Conservation (phyloP, 1,139 yeast genomes). For the Candida sojae region DNA sequence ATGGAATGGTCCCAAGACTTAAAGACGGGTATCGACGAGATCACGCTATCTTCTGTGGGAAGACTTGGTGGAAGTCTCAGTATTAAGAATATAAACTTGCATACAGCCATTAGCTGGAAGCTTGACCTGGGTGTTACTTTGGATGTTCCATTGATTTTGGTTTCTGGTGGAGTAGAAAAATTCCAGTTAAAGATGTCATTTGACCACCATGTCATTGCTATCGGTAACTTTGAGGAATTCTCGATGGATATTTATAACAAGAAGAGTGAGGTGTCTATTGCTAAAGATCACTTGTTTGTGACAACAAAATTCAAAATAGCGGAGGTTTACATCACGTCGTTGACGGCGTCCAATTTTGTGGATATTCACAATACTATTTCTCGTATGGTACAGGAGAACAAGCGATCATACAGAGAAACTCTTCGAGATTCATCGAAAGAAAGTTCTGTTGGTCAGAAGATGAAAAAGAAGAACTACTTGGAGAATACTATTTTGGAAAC, state of each 20-base stretch:
- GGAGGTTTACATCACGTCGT: conserved; percentile 71
- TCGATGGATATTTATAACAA: conserved; percentile 69
- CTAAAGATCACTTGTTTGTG: conserved; percentile 65
- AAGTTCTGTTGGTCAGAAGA: conserved; percentile 2
- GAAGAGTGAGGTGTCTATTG: conserved; percentile 45
- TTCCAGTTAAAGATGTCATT: conserved; percentile 66
- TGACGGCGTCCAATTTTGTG: conserved; percentile 78
- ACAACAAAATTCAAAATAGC: conserved; percentile 56
- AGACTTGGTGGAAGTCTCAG: conserved; percentile 73
- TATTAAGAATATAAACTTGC: conserved; percentile 51
- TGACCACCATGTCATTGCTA: conserved; percentile 82
- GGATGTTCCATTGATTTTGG: conserved; percentile 68
- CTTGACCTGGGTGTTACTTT: conserved; percentile 38
- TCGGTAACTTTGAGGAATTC: conserved; percentile 53
- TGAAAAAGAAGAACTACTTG: conserved; percentile 14
- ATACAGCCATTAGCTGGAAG: conserved; percentile 75
- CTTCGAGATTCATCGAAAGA: conserved; percentile 50
- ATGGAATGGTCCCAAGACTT: conserved; percentile 74
- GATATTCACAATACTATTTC: conserved; percentile 74
- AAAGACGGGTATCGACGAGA: conserved; percentile 56
- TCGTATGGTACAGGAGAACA: conserved; percentile 74
- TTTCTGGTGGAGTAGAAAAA: conserved; percentile 57
- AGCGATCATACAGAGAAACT: conserved; percentile 72
- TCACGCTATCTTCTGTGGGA: conserved; percentile 65
- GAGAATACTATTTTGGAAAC: conserved; percentile 38